phyloP scores from a whole-genome alignment of 2,329 filamentous ascomycete genomes.

The Aspergillus tanneri region DNA sequence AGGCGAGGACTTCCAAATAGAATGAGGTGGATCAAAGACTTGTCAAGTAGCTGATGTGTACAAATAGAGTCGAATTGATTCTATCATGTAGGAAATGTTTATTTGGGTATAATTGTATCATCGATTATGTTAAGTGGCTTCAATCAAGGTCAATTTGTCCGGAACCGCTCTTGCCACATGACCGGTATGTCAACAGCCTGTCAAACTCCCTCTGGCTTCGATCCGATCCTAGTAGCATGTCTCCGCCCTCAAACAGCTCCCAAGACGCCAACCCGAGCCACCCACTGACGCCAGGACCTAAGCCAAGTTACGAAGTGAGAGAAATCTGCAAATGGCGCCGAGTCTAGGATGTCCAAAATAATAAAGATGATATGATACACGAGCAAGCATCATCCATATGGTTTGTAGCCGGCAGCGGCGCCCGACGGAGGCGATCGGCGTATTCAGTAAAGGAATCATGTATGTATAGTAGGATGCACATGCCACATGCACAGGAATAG shows the following conservation, averaged over 20 bases:
- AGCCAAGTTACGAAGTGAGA: too few species aligned
- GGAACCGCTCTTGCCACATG: too few species aligned
- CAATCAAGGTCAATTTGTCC: neutral
- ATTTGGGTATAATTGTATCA: conserved; percentile 19
- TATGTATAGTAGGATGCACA: neutral
- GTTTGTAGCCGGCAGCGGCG: too few species aligned
- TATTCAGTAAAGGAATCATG: neutral
- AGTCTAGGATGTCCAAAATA: neutral
- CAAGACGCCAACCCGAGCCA: too few species aligned
- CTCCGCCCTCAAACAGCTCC: too few species aligned
- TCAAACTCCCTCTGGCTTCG: too few species aligned
- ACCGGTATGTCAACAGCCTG: too few species aligned
- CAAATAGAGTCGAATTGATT: neutral
- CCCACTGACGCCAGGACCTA: too few species aligned
- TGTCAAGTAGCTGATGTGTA: neutral
- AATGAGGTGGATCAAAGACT: neutral
- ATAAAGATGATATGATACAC: neutral
- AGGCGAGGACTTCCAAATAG: too few species aligned
- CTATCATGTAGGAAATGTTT: conserved; percentile 5
- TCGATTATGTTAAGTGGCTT: conserved; percentile 1
- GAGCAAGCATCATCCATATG: too few species aligned
- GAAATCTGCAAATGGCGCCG: neutral
- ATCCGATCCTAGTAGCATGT: too few species aligned
- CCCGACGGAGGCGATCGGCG: neutral
- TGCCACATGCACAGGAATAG: neutral